These are phyloP conservation scores for Trametes sp. DNA, from an alignment of 1,284 basidiomycete genomes.

Conservation along the genomic window DNA sequence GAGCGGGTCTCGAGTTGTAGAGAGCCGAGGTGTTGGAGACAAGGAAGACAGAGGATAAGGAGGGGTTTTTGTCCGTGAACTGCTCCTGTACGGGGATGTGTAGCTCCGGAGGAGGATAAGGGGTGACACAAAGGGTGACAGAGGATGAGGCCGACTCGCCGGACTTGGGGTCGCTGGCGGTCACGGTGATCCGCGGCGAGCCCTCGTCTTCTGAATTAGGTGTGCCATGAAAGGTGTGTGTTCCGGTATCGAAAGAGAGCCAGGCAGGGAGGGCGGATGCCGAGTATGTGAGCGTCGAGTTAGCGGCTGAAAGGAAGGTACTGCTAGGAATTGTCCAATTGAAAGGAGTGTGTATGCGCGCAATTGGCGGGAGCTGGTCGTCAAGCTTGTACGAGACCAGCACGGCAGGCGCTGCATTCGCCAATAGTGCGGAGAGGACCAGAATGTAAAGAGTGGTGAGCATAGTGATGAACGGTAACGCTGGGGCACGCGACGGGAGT, in stretches of 20 bases:
- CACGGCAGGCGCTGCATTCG: constrained; percentile 49
- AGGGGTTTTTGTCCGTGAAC: constrained; percentile 64
- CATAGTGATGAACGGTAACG: constrained; percentile 65
- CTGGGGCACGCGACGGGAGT: constrained; percentile 52
- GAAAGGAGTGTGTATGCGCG: constrained; percentile 63
- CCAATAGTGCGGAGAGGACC: constrained; percentile 44
- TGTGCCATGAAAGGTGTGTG: constrained; percentile 62
- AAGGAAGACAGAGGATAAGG: constrained; percentile 73
- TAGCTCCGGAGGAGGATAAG: constrained; percentile 61
- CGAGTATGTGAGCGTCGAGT: constrained; percentile 52
- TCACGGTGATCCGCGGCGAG: constrained; percentile 59
- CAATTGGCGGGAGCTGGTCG: constrained; percentile 69
- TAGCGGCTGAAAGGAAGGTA: constrained; percentile 64
- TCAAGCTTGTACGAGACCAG: constrained; percentile 58
- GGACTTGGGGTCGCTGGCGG: constrained; percentile 57
- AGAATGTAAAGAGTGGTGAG: constrained; percentile 60
- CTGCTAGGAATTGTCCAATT: constrained; percentile 67
- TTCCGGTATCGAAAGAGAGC: constrained; percentile 67
- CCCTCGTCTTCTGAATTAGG: constrained; percentile 66
- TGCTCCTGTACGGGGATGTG: constrained; percentile 64
- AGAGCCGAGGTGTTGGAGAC: constrained; percentile 65
- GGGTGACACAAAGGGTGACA: constrained; percentile 70
- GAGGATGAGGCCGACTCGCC: constrained; percentile 54
- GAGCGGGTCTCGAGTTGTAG: constrained; percentile 57
- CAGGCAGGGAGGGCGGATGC: constrained; percentile 64